Conservation (phyloP, 495 filamentous ascomycete genomes). For the Talaromyces liani region DNA sequence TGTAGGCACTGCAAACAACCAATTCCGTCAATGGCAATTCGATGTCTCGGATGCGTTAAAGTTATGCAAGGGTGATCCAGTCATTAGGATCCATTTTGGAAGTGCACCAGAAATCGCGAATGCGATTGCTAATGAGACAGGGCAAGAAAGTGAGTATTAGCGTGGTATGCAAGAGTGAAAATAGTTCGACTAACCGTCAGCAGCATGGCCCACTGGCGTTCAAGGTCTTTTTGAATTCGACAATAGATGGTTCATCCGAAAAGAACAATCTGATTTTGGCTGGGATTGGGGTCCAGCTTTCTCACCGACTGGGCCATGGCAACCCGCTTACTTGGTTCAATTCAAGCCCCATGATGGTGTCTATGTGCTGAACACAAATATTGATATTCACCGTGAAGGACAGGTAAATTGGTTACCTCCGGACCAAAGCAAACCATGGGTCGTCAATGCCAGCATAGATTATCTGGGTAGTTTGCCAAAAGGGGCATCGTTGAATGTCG, state of each 20-base stretch:
- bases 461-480: conserved; percentile 46
- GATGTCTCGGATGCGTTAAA: conserved; percentile 47
- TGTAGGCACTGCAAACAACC: conserved; percentile 61
- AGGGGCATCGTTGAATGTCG: conserved; percentile 41
- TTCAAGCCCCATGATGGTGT: conserved; percentile 33
- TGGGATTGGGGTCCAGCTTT: conserved; percentile 69
- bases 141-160: conserved; percentile 35
- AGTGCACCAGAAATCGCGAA: conserved; percentile 47
- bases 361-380: conserved; percentile 49
- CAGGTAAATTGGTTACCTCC: conserved; percentile 55
- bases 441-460: conserved; percentile 64
- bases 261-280: conserved; percentile 64
- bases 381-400: conserved; percentile 55
- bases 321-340: conserved; percentile 53
- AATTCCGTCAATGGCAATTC: conserved; percentile 67
- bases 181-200: neutral
- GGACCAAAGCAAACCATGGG: conserved; percentile 55
- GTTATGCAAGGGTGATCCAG: conserved; percentile 33
- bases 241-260: conserved; percentile 56
- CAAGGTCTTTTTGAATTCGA: conserved; percentile 39
- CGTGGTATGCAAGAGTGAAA: neutral
- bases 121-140: conserved; percentile 46
- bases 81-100: conserved; percentile 47
- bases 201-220: conserved; percentile 40
- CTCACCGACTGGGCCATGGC: conserved; percentile 59